phyloP scores from a whole-genome alignment of 2,329 filamentous ascomycete genomes.

The Biscogniauxia marginata region DNA sequence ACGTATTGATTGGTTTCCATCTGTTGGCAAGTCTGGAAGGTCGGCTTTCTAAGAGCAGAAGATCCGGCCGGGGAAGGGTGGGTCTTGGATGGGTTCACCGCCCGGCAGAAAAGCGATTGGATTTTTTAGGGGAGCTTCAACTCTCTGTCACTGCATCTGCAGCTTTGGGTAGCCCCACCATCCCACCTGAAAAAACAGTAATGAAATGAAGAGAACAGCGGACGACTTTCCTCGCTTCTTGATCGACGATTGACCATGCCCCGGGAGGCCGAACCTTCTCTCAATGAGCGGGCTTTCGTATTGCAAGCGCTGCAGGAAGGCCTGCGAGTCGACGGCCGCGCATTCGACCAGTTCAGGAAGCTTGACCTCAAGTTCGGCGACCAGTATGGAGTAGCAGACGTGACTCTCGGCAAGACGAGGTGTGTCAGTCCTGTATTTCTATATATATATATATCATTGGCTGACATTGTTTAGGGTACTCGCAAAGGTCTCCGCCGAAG shows the following conservation, averaged over 20 bases:
- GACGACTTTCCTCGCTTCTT: slow-evolving; percentile 1
- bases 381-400: slow-evolving; percentile 86
- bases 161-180: slow-evolving; percentile 24
- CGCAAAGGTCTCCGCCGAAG: slow-evolving; percentile 82
- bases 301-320: slow-evolving; percentile 77
- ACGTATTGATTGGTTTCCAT: slow-evolving; percentile 1
- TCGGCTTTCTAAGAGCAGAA: slow-evolving; percentile 13
- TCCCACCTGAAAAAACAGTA: slow-evolving; percentile 9
- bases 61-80: slow-evolving; percentile 22
- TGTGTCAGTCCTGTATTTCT: slow-evolving; percentile 36
- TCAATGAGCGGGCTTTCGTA: slow-evolving; percentile 85
- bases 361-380: slow-evolving; percentile 81
- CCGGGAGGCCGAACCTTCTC: slow-evolving; percentile 85
- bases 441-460: slow-evolving; percentile 4
- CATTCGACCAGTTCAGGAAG: slow-evolving; percentile 75
- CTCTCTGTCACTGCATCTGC: slow-evolving; percentile 16
- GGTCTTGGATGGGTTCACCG: slow-evolving; percentile 36
- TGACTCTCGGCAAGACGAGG: slow-evolving; percentile 88
- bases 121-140: slow-evolving; percentile 22
- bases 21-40: not conserved
- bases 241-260: slow-evolving; percentile 62
- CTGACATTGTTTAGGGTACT: slow-evolving; percentile 60
- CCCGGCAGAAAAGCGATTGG: slow-evolving; percentile 47
- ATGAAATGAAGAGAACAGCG: slow-evolving; percentile 17
- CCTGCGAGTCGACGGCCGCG: slow-evolving; percentile 79